Base-by-base conservation (phyloP, 192 early-diverging fungal species). In the Coemansia sp. region DNA sequence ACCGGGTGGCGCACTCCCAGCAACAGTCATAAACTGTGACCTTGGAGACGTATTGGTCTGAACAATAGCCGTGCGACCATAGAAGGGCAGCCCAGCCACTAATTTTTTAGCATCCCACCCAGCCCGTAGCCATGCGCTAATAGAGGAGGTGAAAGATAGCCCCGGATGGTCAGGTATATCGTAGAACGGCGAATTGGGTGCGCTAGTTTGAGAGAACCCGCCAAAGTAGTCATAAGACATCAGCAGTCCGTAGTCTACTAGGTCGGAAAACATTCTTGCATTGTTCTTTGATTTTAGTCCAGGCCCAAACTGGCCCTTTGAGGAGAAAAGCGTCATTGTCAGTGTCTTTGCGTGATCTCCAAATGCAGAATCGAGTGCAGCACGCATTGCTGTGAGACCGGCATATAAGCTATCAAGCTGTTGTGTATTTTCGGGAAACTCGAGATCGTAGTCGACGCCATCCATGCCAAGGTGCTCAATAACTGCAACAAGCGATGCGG, bases 141-240 rank as follows among this genome's bases (percentile, higher is more conserved):
- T 83, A 50, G 82, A 81, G 54, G 71, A 70, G 14, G 70, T 77
- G 49, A 82, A 86, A 23, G 78, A 81, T 6, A 81, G 65, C 12
- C 73, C 73, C 3, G 66, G 73, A 14, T 74, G 65, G 3, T 57
- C 61, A 14, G 69, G 69, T 5, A 72, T 56, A 41, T 74, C 69
- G 52, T 73, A 62, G 74, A 79, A 59, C 64, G 87, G 55, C 81
- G 85, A 76, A 78, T 89, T 59, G 73, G 85, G 62, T 66, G 85
- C 52, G 72, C 85, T 54, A 38, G 67, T 50, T 58, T 49, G 25
- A 30, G 78, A 86, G 83, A 88, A 60, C 82, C 75, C 57, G 19
- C 86, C 85, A 64, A 85, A 71, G 41, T 76, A 84, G 76, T 88
- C 89, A 63, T 91, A 90, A 10, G 83, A 84, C 89, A 92, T 91